Evolutionary conservation across 805 yeast species (phyloP).

Genomic region (Pachysolen tannophilus): DNA sequence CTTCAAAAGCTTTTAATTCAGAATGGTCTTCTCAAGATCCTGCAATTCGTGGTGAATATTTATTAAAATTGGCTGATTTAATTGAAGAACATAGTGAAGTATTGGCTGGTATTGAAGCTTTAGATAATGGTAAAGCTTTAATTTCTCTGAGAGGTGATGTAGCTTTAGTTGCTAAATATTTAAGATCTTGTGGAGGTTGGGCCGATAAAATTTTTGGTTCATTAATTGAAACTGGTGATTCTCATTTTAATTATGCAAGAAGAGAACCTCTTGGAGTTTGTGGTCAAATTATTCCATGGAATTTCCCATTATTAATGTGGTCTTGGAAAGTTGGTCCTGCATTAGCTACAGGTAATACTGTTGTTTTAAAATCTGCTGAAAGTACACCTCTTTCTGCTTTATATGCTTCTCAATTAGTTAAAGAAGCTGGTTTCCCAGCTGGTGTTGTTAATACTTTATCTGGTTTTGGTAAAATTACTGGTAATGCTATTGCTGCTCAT

Average conservation of each 20-base stretch:
- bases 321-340: conserved; percentile 95
- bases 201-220: conserved; percentile 83
- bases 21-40: conserved; percentile 70
- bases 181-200: conserved; percentile 86
- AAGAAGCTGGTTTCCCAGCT: conserved; percentile 83
- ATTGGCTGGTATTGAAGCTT: conserved; percentile 73
- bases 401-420: conserved; percentile 57
- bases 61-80: conserved; percentile 69
- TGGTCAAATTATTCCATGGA: conserved; percentile 96
- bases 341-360: conserved; percentile 81
- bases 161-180: conserved; percentile 54
- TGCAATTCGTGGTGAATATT: conserved; percentile 50
- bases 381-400: conserved; percentile 87
- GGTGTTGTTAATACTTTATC: conserved; percentile 86
- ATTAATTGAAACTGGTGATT: conserved; percentile 63
- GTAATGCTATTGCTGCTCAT: conserved; percentile 72
- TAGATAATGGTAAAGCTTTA: conserved; percentile 86
- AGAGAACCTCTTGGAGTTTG: conserved; percentile 93
- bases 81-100: conserved; percentile 65
- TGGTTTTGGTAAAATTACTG: conserved; percentile 82
- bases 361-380: conserved; percentile 87
- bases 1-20: conserved; percentile 61
- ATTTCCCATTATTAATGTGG: conserved; percentile 90
- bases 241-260: conserved; percentile 70
- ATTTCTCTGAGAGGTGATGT: conserved; percentile 69